These are phyloP conservation scores for Coniferiporia sulphurascens DNA, from an alignment of 1,284 basidiomycete genomes.

Conservation along the genomic window DNA sequence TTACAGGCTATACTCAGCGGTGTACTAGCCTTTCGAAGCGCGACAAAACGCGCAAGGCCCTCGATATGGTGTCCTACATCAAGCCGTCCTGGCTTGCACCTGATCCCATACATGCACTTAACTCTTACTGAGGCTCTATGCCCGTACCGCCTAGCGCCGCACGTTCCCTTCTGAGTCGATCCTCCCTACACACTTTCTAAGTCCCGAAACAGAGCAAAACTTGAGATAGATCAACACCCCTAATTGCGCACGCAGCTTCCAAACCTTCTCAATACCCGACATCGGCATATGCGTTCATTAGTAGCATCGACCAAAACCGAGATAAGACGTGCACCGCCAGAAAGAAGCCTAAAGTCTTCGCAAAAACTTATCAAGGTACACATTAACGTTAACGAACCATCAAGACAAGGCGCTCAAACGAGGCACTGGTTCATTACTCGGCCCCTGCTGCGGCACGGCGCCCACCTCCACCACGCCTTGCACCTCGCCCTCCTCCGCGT, in stretches of 20 bases:
- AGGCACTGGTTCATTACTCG: not conserved
- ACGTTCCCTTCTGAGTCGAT: too few species aligned
- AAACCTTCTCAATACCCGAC: too few species aligned
- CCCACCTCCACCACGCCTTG: constrained; percentile 32
- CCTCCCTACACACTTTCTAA: too few species aligned
- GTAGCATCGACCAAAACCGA: too few species aligned
- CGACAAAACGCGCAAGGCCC: not conserved
- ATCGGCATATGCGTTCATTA: too few species aligned
- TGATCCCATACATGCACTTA: not conserved
- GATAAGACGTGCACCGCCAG: too few species aligned
- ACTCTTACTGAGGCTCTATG: not conserved
- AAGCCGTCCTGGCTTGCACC: not conserved
- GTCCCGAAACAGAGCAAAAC: too few species aligned
- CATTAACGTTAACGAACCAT: not conserved
- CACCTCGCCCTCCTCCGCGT: constrained; percentile 39
- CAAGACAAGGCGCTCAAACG: not conserved
- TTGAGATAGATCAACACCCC: too few species aligned
- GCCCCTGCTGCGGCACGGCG: not conserved
- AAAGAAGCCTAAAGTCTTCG: not conserved
- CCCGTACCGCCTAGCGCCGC: not conserved
- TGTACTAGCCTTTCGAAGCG: too few species aligned
- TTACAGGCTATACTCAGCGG: too few species aligned
- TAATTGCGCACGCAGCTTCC: too few species aligned
- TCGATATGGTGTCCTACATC: not conserved
- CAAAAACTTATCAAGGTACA: not conserved